Evolutionary conservation across 83 land plant genomes (phyloP).

Genomic region (Diphasiastrum complanatum): DNA sequence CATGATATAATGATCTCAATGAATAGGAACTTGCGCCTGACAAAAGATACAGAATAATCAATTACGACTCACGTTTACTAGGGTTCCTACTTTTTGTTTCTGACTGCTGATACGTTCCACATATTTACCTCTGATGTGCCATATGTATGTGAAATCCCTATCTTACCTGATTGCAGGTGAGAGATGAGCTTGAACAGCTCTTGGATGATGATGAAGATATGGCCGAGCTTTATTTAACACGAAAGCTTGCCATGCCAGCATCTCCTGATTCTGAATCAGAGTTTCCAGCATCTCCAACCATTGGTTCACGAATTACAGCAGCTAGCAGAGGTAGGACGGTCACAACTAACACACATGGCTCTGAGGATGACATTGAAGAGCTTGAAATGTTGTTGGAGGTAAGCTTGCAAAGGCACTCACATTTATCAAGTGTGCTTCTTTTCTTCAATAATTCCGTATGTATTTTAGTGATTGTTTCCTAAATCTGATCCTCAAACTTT

Average conservation of each 20-base stretch:
- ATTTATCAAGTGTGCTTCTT: too few species aligned
- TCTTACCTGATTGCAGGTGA: conserved; percentile 62
- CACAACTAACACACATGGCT: conserved; percentile 48
- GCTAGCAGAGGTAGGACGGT: conserved; percentile 74
- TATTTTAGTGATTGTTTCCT: background rate
- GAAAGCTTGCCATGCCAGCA: conserved; percentile 57
- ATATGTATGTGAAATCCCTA: too few species aligned
- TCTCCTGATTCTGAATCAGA: conserved; percentile 56
- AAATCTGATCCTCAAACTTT: too few species aligned
- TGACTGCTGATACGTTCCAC: too few species aligned
- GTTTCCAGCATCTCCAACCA: conserved; percentile 74
- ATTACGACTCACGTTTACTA: too few species aligned
- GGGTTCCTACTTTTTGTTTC: too few species aligned
- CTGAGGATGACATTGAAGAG: conserved; percentile 92
- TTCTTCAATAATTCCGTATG: background rate
- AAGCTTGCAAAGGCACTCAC: background rate
- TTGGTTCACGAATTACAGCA: conserved; percentile 72
- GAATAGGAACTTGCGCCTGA: too few species aligned
- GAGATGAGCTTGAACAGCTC: conserved; percentile 97
- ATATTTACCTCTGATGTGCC: too few species aligned
- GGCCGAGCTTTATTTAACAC: conserved; percentile 85
- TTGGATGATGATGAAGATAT: conserved; percentile 98
- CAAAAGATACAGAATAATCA: too few species aligned
- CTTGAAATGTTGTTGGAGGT: conserved; percentile 99
- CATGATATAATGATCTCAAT: too few species aligned